Evolutionary conservation across 345 rosid species (phyloP).

Genomic region (Euclidium syriacum): DNA sequence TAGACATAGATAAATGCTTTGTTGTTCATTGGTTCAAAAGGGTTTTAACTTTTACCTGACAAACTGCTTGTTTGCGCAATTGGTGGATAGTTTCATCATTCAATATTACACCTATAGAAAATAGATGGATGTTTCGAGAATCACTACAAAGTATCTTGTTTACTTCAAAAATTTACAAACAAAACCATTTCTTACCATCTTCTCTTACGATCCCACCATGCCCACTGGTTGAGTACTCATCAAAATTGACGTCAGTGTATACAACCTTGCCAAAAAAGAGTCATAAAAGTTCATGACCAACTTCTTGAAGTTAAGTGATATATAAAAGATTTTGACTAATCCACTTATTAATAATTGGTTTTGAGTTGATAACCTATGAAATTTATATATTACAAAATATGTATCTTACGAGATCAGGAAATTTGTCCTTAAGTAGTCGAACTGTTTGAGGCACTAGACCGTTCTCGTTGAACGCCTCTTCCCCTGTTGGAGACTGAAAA

Average conservation of each 20-base stretch:
- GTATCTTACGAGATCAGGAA: conserved; percentile 75
- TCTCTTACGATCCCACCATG: conserved; percentile 92
- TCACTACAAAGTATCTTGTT: not conserved
- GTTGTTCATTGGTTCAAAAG: not conserved
- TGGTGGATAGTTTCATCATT: conserved; percentile 96
- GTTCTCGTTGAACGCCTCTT: conserved; percentile 82
- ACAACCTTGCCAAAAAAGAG: conserved; percentile 48
- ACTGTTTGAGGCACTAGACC: conserved; percentile 80
- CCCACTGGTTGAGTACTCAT: conserved; percentile 84
- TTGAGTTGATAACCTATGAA: no score
- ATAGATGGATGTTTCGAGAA: not conserved
- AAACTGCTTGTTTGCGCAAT: conserved; percentile 83
- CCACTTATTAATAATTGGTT: no score
- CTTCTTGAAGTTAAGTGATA: no score
- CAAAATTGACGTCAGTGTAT: conserved; percentile 88
- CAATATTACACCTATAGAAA: conserved; percentile 66
- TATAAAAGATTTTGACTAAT: no score
- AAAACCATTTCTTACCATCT: conserved; percentile 52
- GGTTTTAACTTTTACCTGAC: conserved; percentile 51
- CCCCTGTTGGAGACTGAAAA: conserved; percentile 67
- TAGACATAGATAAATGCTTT: not conserved
- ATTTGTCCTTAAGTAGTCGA: conserved; percentile 69
- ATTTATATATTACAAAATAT: not conserved
- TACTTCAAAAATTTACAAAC: not conserved
- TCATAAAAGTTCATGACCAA: not conserved